Percentiles rank a stretch among this genome's conserved stretches.
Evolutionary conservation across 225 moss, liverwort and hornwort genomes (phyloP).

Genomic region (Physcomitrellopsis africana): DNA sequence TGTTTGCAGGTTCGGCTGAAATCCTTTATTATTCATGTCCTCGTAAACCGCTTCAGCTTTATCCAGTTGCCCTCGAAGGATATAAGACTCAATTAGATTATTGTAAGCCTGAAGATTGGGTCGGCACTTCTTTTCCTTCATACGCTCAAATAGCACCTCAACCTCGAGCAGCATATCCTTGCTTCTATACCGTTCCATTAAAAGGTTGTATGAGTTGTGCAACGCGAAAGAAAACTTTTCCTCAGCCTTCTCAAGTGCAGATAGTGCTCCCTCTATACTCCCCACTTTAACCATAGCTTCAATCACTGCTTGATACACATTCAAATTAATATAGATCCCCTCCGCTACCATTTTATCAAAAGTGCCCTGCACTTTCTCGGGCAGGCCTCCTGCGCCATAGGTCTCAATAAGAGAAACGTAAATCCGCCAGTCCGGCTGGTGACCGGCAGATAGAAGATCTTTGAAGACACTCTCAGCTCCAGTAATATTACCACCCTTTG

Average conservation of each 20-base stretch:
- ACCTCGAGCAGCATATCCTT: conserved; percentile 55
- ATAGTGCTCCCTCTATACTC: conserved; percentile 57
- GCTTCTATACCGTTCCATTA: conserved; percentile 77
- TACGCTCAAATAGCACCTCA: conserved; percentile 62
- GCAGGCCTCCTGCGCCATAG: conserved; percentile 67
- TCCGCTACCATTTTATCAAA: conserved; percentile 67
- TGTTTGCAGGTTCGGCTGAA: conserved; percentile 60
- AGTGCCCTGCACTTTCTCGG: conserved; percentile 59
- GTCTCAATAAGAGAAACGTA: conserved; percentile 78
- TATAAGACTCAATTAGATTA: conserved; percentile 68
- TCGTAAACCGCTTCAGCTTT: conserved; percentile 67
- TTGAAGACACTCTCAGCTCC: conserved; percentile 67
- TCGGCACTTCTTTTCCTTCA: conserved; percentile 67
- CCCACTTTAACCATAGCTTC: conserved; percentile 60
- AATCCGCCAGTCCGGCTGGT: conserved; percentile 65
- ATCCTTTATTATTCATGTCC: conserved; percentile 57
- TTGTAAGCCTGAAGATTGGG: conserved; percentile 79
- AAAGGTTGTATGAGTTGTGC: conserved; percentile 67
- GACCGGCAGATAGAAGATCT: conserved; percentile 60
- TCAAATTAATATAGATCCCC: conserved; percentile 54
- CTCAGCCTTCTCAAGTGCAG: conserved; percentile 65
- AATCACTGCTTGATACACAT: conserved; percentile 66
- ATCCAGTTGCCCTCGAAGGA: conserved; percentile 58
- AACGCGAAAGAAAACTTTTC: conserved; percentile 52
- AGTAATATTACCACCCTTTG: conserved; percentile 54